phyloP scores from a whole-genome alignment of 2,329 filamentous ascomycete species.

The Sclerotinia minor region DNA sequence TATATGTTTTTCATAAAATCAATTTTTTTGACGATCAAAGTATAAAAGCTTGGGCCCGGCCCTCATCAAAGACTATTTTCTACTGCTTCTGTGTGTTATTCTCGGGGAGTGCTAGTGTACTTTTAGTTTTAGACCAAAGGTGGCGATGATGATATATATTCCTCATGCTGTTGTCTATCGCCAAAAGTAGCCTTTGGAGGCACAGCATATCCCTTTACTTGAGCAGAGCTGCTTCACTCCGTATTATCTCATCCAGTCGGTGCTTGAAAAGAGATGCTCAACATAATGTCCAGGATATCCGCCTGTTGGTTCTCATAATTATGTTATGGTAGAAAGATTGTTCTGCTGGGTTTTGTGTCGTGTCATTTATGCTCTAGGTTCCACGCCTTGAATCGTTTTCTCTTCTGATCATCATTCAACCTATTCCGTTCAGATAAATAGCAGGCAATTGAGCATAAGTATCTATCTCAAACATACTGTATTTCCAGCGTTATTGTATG shows the following conservation, averaged over 20 bases:
- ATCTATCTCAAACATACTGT: background rate
- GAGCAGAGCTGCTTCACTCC: background rate
- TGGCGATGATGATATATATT: background rate
- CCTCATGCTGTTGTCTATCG: too few relatives aligned
- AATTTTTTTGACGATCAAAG: too few relatives aligned
- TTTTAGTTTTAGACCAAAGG: background rate
- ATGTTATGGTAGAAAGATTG: background rate
- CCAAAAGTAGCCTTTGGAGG: too few relatives aligned
- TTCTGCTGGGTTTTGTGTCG: background rate
- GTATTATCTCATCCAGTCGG: background rate
- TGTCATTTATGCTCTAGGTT: background rate
- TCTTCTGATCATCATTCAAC: background rate
- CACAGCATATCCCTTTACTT: background rate
- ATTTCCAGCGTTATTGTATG: background rate
- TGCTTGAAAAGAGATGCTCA: background rate
- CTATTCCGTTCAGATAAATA: background rate
- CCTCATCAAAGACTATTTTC: too few relatives aligned
- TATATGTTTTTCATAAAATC: too few relatives aligned
- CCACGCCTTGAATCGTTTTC: background rate
- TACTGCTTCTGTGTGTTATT: background rate
- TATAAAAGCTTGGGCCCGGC: too few relatives aligned
- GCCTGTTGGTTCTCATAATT: conserved; percentile 1
- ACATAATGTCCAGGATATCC: background rate
- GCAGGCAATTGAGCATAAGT: background rate
- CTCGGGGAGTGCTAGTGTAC: background rate